These are phyloP conservation scores for Phytophthora sp. DNA, from an alignment of 352 stramenopile species.

Conservation along the genomic window DNA sequence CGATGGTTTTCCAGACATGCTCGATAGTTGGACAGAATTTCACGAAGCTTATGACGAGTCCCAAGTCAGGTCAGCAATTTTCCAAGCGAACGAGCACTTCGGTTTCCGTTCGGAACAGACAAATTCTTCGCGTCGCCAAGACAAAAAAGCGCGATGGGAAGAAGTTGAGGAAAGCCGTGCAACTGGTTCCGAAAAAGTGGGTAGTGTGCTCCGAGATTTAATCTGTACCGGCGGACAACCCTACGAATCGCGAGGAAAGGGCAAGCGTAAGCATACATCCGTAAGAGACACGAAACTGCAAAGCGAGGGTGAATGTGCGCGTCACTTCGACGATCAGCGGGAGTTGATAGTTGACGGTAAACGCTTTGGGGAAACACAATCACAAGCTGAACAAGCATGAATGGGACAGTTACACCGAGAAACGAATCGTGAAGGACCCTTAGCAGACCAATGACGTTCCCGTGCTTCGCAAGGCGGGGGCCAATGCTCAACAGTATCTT, in stretches of 20 bases:
- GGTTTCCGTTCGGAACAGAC: background rate
- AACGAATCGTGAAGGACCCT: too few species aligned
- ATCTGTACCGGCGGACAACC: conserved; percentile 5
- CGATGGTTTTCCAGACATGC: background rate
- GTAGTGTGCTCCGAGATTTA: background rate
- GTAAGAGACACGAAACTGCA: too few species aligned
- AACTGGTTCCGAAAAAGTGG: background rate
- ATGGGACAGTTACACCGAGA: conserved; percentile 1
- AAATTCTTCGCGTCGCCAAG: background rate
- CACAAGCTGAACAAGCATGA: conserved; percentile 7
- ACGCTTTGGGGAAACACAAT: background rate
- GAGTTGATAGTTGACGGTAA: background rate
- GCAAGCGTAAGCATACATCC: too few species aligned
- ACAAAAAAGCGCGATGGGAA: background rate
- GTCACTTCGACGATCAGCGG: background rate
- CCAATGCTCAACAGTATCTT: too few species aligned
- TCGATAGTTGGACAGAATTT: background rate
- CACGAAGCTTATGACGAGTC: background rate
- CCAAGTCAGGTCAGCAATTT: background rate
- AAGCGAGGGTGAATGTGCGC: too few species aligned
- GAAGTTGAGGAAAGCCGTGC: background rate
- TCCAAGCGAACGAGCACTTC: background rate
- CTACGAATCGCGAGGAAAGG: background rate
- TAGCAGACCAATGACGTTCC: too few species aligned
- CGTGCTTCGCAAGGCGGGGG: too few species aligned